Evolutionary conservation across 768 basidiomycete genomes (phyloP).

Genomic region (Lentinula aciculospora): DNA sequence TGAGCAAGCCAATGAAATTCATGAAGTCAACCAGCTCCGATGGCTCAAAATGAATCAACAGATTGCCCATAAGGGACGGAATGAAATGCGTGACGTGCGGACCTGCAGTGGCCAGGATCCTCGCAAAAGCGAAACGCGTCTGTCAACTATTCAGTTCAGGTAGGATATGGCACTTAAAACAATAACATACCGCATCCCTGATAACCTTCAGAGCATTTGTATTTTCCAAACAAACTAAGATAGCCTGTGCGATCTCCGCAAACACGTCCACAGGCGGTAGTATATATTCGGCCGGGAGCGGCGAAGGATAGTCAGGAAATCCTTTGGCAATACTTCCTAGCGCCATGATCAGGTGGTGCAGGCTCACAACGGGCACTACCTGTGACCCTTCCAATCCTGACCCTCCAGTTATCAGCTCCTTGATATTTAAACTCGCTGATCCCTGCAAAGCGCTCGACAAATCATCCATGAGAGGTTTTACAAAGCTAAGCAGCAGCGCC

Average conservation of each 20-base stretch:
- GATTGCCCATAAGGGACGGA: slow-evolving; percentile 81
- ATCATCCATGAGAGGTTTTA: slow-evolving; percentile 77
- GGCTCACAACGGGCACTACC: slow-evolving; percentile 72
- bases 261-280: slow-evolving; percentile 76
- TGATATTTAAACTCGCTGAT: slow-evolving; percentile 22
- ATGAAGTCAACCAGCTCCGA: slow-evolving; percentile 93
- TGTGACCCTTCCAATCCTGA: slow-evolving; percentile 49
- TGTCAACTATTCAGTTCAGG: slow-evolving; percentile 24
- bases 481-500: slow-evolving; percentile 64
- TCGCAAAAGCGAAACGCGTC: slow-evolving; percentile 91
- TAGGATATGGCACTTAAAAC: not conserved
- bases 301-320: slow-evolving; percentile 85
- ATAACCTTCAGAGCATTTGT: slow-evolving; percentile 86
- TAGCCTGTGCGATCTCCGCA: slow-evolving; percentile 77
- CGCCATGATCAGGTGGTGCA: slow-evolving; percentile 93
- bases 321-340: slow-evolving; percentile 94
- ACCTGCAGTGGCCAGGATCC: slow-evolving; percentile 87
- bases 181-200: slow-evolving; percentile 76
- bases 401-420: not conserved
- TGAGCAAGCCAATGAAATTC: slow-evolving; percentile 87
- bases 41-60: slow-evolving; percentile 90
- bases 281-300: slow-evolving; percentile 59
- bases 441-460: slow-evolving; percentile 54
- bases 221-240: slow-evolving; percentile 80
- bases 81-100: slow-evolving; percentile 83